phyloP scores from a whole-genome alignment of 208 protist genomes.

The Crithidia expoeki region DNA sequence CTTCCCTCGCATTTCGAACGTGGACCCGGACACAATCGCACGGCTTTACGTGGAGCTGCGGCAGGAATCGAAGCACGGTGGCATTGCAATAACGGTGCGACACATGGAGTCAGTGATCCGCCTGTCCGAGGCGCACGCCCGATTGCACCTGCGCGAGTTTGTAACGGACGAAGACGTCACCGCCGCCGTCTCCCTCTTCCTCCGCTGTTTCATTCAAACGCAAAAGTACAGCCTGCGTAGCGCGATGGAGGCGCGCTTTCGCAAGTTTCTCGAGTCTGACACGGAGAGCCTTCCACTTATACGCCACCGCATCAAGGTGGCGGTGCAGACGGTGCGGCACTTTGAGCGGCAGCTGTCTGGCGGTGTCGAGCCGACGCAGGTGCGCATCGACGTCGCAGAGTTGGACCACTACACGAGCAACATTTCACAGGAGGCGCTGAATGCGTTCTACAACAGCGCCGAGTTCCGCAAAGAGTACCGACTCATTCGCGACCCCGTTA shows the following conservation, averaged over 20 bases:
- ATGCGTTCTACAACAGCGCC: conserved; percentile 81
- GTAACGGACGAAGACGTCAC: conserved; percentile 98
- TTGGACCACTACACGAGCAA: conserved; percentile 82
- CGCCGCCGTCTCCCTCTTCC: conserved; percentile 97
- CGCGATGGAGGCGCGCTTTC: conserved; percentile 87
- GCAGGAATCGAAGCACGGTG: conserved; percentile 93
- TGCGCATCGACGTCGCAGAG: conserved; percentile 81
- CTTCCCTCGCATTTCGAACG: conserved; percentile 91
- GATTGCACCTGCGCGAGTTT: conserved; percentile 97
- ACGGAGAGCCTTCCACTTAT: conserved; percentile 87
- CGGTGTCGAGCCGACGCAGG: conserved; percentile 76
- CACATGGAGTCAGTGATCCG: conserved; percentile 99
- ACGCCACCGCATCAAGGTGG: conserved; percentile 85
- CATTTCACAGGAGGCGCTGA: conserved; percentile 80
- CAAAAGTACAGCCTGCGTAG: conserved; percentile 94
- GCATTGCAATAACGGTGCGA: conserved; percentile 97
- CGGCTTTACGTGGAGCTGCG: conserved; percentile 97
- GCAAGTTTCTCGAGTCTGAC: conserved; percentile 87
- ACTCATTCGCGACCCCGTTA: conserved; percentile 82
- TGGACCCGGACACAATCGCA: conserved; percentile 94
- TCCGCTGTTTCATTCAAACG: conserved; percentile 98
- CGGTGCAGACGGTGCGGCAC: conserved; percentile 75
- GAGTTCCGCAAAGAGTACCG: conserved; percentile 82
- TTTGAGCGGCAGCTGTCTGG: conserved; percentile 87
- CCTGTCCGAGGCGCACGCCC: conserved; percentile 97